Conservation (phyloP, 1,139 yeast species). For the Yamadazyma buinensis region DNA sequence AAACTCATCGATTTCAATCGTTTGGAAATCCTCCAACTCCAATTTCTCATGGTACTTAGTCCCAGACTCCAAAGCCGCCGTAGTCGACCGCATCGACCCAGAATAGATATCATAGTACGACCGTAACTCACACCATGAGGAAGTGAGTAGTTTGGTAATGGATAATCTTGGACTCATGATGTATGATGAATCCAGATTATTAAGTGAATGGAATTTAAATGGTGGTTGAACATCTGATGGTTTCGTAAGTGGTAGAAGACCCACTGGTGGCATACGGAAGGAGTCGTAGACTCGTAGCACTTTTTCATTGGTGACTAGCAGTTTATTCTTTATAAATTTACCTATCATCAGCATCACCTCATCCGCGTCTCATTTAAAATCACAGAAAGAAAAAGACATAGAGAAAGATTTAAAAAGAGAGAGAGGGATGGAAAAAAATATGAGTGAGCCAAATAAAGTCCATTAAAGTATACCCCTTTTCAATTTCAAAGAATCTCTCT, state of each 20-base stretch:
- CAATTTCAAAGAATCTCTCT: conserved; percentile 45
- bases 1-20: conserved; percentile 19
- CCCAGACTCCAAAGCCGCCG: conserved; percentile 37
- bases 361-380: no score
- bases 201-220: conserved; percentile 21
- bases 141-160: conserved; percentile 45
- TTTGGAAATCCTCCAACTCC: conserved; percentile 39
- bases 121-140: conserved; percentile 52
- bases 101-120: conserved; percentile 43
- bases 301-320: conserved; percentile 10
- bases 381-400: no score
- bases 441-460: no score
- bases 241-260: conserved; percentile 13
- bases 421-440: no score
- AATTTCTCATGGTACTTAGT: conserved; percentile 35
- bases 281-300: conserved; percentile 10
- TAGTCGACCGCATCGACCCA: conserved; percentile 22
- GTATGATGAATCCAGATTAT: conserved; percentile 25
- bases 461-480: conserved; percentile 46
- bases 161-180: conserved; percentile 32
- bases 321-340: conserved; percentile 9
- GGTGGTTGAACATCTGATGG: conserved; percentile 18
- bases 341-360: no score
- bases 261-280: conserved; percentile 10
- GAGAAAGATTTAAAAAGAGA: no score